Conservation (phyloP, 495 filamentous ascomycete genomes). For the Hypoxylon rickii region DNA sequence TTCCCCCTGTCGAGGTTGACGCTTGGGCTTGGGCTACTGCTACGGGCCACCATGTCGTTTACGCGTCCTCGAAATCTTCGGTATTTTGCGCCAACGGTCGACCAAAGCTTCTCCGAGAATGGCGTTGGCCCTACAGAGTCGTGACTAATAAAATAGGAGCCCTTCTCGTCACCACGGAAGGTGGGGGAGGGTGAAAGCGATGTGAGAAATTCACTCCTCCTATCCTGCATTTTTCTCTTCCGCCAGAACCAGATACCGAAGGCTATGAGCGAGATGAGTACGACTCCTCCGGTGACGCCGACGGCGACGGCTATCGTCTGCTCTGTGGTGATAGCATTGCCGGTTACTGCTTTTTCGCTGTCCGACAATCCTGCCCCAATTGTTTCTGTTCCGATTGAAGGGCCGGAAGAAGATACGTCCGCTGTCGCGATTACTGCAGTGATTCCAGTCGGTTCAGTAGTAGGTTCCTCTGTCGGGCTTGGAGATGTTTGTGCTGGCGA, state of each 20-base stretch:
- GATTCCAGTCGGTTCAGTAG: background rate
- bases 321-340: conserved; percentile 35
- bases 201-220: conserved; percentile 51
- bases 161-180: conserved; percentile 42
- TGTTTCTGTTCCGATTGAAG: conserved; percentile 19
- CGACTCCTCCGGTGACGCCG: conserved; percentile 55
- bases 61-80: conserved; percentile 45
- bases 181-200: conserved; percentile 43
- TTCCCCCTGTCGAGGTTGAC: conserved; percentile 56
- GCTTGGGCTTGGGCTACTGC: conserved; percentile 44
- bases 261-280: conserved; percentile 48
- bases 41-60: conserved; percentile 41
- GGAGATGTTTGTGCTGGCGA: conserved; percentile 7
- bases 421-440: conserved; percentile 1
- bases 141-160: conserved; percentile 46
- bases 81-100: conserved; percentile 43
- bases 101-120: conserved; percentile 42
- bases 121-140: conserved; percentile 50
- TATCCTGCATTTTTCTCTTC: conserved; percentile 42
- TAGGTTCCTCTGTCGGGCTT: conserved; percentile 1
- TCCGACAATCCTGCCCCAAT: conserved; percentile 8
- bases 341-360: conserved; percentile 18
- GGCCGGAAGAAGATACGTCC: conserved; percentile 9
- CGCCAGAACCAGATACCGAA: conserved; percentile 56
- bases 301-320: conserved; percentile 51